Conservation (phyloP, 1,284 basidiomycete genomes). For the Vanrija pseudolonga region DNA sequence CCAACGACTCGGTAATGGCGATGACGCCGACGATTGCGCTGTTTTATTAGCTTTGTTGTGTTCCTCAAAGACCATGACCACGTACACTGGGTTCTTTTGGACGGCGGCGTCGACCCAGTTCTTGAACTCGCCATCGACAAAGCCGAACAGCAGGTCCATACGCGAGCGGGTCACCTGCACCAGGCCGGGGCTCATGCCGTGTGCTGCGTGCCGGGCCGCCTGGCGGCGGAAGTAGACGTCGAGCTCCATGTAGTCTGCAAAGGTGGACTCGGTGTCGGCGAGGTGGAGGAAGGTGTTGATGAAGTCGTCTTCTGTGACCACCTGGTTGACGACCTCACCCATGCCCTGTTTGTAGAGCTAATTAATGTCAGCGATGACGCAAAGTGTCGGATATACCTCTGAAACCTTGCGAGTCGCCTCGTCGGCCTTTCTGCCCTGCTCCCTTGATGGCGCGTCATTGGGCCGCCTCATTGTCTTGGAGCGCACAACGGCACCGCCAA, state of each 20-base stretch:
- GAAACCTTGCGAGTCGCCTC: slow-evolving; percentile 11
- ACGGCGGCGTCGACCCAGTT: slow-evolving; percentile 77
- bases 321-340: slow-evolving; percentile 68
- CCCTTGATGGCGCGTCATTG: background rate
- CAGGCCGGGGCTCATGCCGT: slow-evolving; percentile 63
- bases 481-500: slow-evolving; percentile 56
- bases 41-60: slow-evolving; percentile 3
- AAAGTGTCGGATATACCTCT: too few relatives aligned
- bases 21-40: slow-evolving; percentile 85
- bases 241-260: slow-evolving; percentile 91
- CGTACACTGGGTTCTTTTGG: slow-evolving; percentile 73
- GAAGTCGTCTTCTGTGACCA: slow-evolving; percentile 82
- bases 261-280: slow-evolving; percentile 80
- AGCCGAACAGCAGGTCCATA: slow-evolving; percentile 93
- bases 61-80: slow-evolving; percentile 11
- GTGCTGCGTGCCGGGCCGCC: slow-evolving; percentile 63
- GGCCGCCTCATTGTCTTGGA: slow-evolving; percentile 63
- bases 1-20: slow-evolving; percentile 71
- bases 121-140: slow-evolving; percentile 78
- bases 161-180: slow-evolving; percentile 77
- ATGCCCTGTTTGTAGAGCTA: slow-evolving; percentile 73
- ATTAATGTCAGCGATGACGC: too few relatives aligned
- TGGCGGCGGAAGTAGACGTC: slow-evolving; percentile 92
- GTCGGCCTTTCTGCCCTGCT: slow-evolving; percentile 1
- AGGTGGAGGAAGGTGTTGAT: slow-evolving; percentile 89